phyloP scores from a whole-genome alignment of 805 yeast species.

The Kuraishia ogatae region DNA sequence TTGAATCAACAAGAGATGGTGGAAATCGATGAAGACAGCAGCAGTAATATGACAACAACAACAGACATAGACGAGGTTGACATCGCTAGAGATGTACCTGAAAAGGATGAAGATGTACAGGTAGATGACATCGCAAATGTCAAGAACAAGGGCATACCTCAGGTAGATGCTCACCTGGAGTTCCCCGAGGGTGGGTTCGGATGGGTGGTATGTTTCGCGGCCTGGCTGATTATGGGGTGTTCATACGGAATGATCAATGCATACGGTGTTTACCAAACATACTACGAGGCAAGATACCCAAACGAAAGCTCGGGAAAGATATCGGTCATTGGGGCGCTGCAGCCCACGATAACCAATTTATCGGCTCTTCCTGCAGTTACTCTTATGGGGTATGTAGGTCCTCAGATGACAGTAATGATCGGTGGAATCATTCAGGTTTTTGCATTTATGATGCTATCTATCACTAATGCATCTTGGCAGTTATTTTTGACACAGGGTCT shows the following conservation, averaged over 20 bases:
- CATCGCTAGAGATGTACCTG: neutral
- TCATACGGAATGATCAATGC: slow-evolving; percentile 55
- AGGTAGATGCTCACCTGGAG: slow-evolving; percentile 8
- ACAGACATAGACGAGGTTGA: neutral
- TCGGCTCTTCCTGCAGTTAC: slow-evolving; percentile 41
- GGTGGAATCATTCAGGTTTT: slow-evolving; percentile 37
- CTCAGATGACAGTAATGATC: slow-evolving; percentile 22
- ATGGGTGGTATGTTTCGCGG: slow-evolving; percentile 45
- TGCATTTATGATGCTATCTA: slow-evolving; percentile 37
- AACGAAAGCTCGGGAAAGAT: slow-evolving; percentile 36
- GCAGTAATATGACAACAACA: neutral
- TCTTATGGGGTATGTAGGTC: slow-evolving; percentile 34
- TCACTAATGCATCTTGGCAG: slow-evolving; percentile 40
- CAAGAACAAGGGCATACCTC: slow-evolving; percentile 6
- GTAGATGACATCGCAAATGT: neutral
- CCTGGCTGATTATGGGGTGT: slow-evolving; percentile 33
- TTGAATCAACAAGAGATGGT: neutral
- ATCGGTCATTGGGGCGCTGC: slow-evolving; percentile 47
- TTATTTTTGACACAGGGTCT: slow-evolving; percentile 44
- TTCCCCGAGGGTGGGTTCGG: slow-evolving; percentile 46
- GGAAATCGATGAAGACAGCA: too few species aligned
- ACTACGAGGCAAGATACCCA: slow-evolving; percentile 33
- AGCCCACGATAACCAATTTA: slow-evolving; percentile 33
- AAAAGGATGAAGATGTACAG: neutral
- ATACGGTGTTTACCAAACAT: slow-evolving; percentile 49